Base-by-base conservation (phyloP, 495 filamentous ascomycete genomes). In the Tetracladium setigerum region DNA sequence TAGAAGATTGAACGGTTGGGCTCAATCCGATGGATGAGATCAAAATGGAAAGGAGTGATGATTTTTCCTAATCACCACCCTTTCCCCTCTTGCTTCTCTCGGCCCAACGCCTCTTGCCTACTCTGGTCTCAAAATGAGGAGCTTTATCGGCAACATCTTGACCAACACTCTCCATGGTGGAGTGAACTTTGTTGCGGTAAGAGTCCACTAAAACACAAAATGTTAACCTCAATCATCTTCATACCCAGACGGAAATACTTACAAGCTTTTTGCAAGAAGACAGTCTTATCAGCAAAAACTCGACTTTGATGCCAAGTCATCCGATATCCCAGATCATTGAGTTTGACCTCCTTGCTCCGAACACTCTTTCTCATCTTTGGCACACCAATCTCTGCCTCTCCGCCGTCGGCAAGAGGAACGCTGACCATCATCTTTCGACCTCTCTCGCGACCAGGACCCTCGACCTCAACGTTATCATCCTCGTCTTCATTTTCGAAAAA, bases 281-380 rank as follows among this genome's bases (percentile, higher is more conserved):
- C 71, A 39, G 81, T 86, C 56, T 87, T 74, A 4, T 81, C 84
- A 13, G 86, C 77, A 67, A 96, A 96, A 1, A 88, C 82, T 37
- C 90, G 74, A 60, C 87, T 89, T 66, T 95, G 90, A 41, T 86
- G 79, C 92, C 92, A 98, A 36, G 84, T 87, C 82, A 98, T 94
- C 13, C 91, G 78, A 58, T 94, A 96, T 0, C 89, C 92, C 39
- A 97, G 62, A 59, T 97, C 89, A 58, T 98, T 98, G 52, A 98
- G 61, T 40, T 84, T 69, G 4, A 89, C 77, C 60, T 98, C 91
- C 65, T 87, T 90, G 35, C 70, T 77, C 40, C 86, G 78, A 42
- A 78, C 75, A 35, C 71, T 67, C 44, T 73, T 74, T 15, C 79
- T 79, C 52, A 89, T 74, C 36, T 79, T 72, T 16, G 91, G 90